Base-by-base conservation (phyloP, 2,329 filamentous ascomycete genomes). In the Exophiala bonariae region DNA sequence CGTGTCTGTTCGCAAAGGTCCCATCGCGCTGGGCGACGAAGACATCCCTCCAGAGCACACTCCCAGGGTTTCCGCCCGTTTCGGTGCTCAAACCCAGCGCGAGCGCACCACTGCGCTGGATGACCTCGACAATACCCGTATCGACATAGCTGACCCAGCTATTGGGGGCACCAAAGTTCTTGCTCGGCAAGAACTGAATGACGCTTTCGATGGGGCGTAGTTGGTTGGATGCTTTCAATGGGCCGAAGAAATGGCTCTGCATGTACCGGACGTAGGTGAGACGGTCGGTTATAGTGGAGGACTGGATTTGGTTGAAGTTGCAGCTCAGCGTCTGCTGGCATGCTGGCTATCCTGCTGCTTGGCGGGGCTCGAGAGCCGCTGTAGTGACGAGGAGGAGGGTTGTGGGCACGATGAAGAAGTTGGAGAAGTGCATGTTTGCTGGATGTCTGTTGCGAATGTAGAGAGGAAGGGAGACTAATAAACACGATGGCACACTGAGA, bases 211-310 rank as follows among this genome's bases (percentile, higher is more conserved):
- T 41, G 5, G 55, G 52, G 32, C 38, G 46, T 47, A 60, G 57
- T 28, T 60, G 51, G 34, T 59, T 53, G 13, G 28, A 32, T 8
- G 58, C 47, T 10, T 49, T 41, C n/a, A 61, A 42, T 3, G 17
- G 22, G 26, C 36, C 43, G 11, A 61, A 41, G 14, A 49, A 54
- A 11, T 38, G 20, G 19, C 41, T 43, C n/a, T 54, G 36, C 52
- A 61, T 55, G 42, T 58, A 61, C 42, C 54, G 52, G 16, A 60
- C 37, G 41, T 54, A 61, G 14, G 56, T 38, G 22, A 60, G 40
- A n/a, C 59, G 58, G 37, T 52, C 43, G 14, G 39, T 28, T 31
- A 59, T 52, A 41, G 42, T 48, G 46, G 54, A 57, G 18, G 46
- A 14, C 37, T 61, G 47, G 42, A 61, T 59, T 30, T 61, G 20